Percentiles rank a stretch among this genome's conserved stretches.
These are phyloP conservation scores for Litchi chinensis DNA, from an alignment of 345 rosid species.

Conservation along the genomic window DNA sequence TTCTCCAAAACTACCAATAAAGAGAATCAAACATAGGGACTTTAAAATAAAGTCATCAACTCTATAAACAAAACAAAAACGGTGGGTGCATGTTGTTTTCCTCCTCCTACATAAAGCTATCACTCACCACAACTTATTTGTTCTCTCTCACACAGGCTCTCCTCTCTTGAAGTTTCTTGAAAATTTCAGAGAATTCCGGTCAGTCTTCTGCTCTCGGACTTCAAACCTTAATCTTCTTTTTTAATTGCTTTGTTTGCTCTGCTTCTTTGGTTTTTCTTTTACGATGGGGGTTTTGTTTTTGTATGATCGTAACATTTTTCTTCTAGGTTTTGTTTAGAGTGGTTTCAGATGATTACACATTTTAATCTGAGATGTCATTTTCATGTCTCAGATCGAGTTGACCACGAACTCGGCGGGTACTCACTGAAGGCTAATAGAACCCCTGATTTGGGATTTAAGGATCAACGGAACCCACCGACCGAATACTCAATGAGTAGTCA, in stretches of 20 bases:
- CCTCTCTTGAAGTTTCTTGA: no score
- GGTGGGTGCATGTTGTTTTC: neutral
- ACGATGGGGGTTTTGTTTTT: neutral
- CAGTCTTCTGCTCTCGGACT: neutral
- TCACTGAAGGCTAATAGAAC: no score
- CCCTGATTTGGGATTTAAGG: no score
- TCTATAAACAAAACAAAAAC: neutral
- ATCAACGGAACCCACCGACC: no score
- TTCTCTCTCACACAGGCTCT: no score
- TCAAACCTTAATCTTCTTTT: neutral
- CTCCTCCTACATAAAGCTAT: neutral
- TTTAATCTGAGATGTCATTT: neutral
- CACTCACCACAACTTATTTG: neutral
- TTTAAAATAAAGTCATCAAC: neutral
- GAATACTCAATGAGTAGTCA: no score
- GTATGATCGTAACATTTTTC: neutral
- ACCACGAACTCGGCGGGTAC: no score
- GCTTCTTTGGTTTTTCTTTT: neutral
- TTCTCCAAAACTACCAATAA: neutral
- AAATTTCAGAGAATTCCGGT: neutral
- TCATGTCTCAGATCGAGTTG: no score
- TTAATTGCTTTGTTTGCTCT: neutral
- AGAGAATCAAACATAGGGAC: neutral
- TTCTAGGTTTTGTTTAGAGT: neutral
- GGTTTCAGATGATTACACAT: neutral